A percentile compares a stretch with the other conserved stretches of the same genome.
Conservation (phyloP, 2,329 filamentous ascomycete genomes). For the Akanthomyces lecanii region DNA sequence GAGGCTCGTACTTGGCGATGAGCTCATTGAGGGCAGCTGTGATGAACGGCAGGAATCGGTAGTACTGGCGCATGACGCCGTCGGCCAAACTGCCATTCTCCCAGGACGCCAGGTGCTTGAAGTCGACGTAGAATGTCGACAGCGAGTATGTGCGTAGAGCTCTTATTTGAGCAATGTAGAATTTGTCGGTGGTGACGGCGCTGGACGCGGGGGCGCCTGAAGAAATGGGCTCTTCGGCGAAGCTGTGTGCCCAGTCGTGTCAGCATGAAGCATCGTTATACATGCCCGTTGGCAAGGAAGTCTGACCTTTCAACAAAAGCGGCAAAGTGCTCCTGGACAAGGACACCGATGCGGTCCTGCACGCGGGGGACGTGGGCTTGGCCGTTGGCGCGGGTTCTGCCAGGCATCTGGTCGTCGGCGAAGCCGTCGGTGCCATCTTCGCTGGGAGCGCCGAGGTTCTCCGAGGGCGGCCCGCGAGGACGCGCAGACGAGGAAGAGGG, state of each 20-base stretch:
- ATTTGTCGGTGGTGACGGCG: constrained; percentile 70
- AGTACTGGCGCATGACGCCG: constrained; percentile 86
- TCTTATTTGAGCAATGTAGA: constrained; percentile 80
- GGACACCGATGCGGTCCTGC: constrained; percentile 70
- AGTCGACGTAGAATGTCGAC: constrained; percentile 86
- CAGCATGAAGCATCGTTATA: neutral
- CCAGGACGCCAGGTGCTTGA: constrained; percentile 73
- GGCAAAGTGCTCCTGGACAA: constrained; percentile 73
- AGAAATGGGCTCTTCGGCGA: constrained; percentile 63
- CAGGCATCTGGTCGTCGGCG: constrained; percentile 60
- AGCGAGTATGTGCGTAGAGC: constrained; percentile 68
- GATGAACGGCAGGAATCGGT: constrained; percentile 90
- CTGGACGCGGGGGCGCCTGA: constrained; percentile 63
- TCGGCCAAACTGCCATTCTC: constrained; percentile 78
- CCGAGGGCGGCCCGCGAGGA: constrained; percentile 57
- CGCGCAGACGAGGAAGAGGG: constrained; percentile 50
- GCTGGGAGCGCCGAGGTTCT: constrained; percentile 56
- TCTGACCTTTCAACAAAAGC: constrained; percentile 71
- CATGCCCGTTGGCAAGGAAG: neutral
- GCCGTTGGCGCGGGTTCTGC: constrained; percentile 44
- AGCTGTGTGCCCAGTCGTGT: constrained; percentile 39
- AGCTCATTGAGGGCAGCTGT: constrained; percentile 84
- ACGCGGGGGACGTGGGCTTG: constrained; percentile 60
- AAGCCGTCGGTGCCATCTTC: constrained; percentile 61
- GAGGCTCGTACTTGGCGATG: constrained; percentile 89